Percentiles rank a stretch among this genome's conserved stretches.
phyloP scores from a whole-genome alignment of 2,329 filamentous ascomycete species.

The Plectosphaerella cucumerina region DNA sequence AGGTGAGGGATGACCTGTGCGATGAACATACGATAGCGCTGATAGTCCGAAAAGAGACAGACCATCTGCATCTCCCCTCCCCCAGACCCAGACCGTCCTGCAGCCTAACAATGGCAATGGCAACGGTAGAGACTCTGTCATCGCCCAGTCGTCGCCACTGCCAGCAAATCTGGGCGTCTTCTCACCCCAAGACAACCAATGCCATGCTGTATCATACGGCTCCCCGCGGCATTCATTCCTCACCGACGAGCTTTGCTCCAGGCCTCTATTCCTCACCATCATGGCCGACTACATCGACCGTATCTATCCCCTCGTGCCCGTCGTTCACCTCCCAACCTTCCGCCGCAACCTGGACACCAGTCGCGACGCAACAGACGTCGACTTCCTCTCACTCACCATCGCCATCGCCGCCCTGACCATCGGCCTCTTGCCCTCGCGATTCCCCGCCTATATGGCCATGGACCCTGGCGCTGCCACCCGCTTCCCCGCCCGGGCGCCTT shows the following conservation, averaged over 20 bases:
- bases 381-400: conserved; percentile 20
- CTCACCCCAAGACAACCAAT: background rate
- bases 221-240: conserved; percentile 8
- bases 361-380: conserved; percentile 16
- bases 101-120: too few species aligned
- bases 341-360: conserved; percentile 14
- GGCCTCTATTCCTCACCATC: conserved; percentile 15
- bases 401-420: conserved; percentile 18
- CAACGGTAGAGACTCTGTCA: background rate
- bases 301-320: conserved; percentile 19
- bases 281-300: conserved; percentile 20
- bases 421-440: conserved; percentile 20
- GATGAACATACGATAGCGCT: background rate
- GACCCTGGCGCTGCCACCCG: conserved; percentile 13
- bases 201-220: too few species aligned
- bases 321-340: conserved; percentile 19
- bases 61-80: too few species aligned
- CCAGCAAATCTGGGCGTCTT: background rate
- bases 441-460: conserved; percentile 17
- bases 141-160: conserved; percentile 1
- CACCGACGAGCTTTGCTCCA: conserved; percentile 20
- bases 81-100: too few species aligned
- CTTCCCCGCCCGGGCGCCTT: conserved; percentile 17
- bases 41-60: too few species aligned
- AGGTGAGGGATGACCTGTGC: conserved; percentile 6